Conservation (phyloP, 140 eudicot species). For the Cichorium intybus region DNA sequence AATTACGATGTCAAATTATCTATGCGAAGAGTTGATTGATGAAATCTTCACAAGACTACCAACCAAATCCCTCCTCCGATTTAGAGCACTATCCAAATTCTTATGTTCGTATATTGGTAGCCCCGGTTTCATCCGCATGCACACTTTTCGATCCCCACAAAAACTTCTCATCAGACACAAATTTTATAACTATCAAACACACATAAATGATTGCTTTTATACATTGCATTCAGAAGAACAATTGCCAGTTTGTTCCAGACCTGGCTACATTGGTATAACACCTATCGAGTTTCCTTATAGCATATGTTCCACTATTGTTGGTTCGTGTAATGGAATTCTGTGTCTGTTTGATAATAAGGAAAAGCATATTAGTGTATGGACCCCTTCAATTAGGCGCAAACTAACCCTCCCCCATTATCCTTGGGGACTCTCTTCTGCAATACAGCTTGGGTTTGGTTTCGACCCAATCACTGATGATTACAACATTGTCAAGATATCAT, state of each 20-base stretch:
- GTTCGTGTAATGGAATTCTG: no score
- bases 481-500: conserved; percentile 35
- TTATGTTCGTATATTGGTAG: conserved; percentile 18
- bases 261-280: not conserved
- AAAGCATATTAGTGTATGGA: conserved; percentile 18
- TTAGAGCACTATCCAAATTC: conserved; percentile 28
- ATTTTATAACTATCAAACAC: not conserved
- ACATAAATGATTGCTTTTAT: not conserved
- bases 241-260: not conserved
- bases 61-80: conserved; percentile 31
- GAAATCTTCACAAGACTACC: conserved; percentile 31
- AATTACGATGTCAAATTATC: conserved; percentile 12
- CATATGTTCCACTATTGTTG: not conserved
- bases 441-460: conserved; percentile 12
- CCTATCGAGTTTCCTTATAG: conserved; percentile 11
- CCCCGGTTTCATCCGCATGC: conserved; percentile 26
- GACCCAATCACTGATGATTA: conserved; percentile 5
- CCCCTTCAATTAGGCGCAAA: conserved; percentile 18
- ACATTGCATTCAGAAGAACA: conserved; percentile 9
- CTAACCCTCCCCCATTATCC: conserved; percentile 13
- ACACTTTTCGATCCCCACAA: conserved; percentile 9
- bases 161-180: conserved; percentile 1
- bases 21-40: conserved; percentile 18
- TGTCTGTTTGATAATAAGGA: no score
- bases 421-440: not conserved